Conservation (phyloP, 345 rosid species). For the Populus alba region DNA sequence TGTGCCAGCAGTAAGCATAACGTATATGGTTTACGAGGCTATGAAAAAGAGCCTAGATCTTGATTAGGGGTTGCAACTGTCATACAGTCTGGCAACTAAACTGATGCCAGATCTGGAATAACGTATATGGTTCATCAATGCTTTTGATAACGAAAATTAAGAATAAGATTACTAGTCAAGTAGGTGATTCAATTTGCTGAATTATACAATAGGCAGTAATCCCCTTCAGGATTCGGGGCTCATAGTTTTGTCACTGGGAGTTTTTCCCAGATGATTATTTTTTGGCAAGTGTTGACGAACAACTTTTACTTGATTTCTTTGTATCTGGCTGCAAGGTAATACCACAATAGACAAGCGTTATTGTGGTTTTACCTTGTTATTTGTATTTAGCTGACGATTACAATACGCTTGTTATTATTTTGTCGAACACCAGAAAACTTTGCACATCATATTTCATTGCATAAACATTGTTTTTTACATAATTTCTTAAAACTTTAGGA, state of each 20-base stretch:
- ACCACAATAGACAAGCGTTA: not conserved
- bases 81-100: not conserved
- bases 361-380: too few relatives aligned
- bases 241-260: constrained; percentile 33
- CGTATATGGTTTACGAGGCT: constrained; percentile 66
- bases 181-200: constrained; percentile 35
- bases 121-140: not conserved
- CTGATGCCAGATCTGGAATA: constrained; percentile 8
- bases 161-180: constrained; percentile 20
- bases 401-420: not conserved
- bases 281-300: constrained; percentile 22
- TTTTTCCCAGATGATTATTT: constrained; percentile 30
- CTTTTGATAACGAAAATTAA: constrained; percentile 26
- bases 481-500: not conserved
- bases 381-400: too few relatives aligned
- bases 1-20: constrained; percentile 52
- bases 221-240: constrained; percentile 25
- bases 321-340: constrained; percentile 14
- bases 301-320: not conserved
- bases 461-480: not conserved
- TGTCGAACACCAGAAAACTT: not conserved
- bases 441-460: not conserved
- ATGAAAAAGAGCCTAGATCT: constrained; percentile 79
- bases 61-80: constrained; percentile 31
- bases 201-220: constrained; percentile 27